Conservation (phyloP, 441 rosid genomes). For the Syzygium malaccense region DNA sequence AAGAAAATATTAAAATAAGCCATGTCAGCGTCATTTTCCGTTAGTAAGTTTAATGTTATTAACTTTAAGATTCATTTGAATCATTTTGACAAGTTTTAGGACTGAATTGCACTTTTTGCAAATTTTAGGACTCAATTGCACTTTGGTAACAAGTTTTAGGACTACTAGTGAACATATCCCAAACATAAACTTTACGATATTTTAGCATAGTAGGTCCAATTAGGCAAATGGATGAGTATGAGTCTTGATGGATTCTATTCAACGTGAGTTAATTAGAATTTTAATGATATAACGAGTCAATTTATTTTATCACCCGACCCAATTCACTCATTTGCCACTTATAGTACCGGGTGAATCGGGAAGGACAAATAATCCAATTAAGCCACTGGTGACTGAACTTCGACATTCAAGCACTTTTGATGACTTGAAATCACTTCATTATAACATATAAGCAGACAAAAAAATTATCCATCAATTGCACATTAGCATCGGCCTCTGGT, state of each 20-base stretch:
- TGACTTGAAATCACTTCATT: not conserved
- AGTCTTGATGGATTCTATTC: not conserved
- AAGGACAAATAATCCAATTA: not conserved
- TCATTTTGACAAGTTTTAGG: no score
- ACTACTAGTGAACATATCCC: not conserved
- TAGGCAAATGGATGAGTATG: not conserved
- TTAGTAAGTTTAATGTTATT: no score
- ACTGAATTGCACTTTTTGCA: no score
- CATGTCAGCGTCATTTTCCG: no score
- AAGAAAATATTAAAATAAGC: no score
- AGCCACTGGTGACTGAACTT: not conserved
- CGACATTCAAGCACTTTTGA: not conserved
- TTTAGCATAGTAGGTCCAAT: not conserved
- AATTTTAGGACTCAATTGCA: no score
- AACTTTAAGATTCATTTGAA: no score
- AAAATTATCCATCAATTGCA: not conserved
- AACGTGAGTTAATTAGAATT: not conserved
- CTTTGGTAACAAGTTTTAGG: no score
- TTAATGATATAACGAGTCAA: not conserved
- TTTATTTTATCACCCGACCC: rapidly evolving
- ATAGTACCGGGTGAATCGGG: not conserved
- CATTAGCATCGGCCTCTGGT: not conserved
- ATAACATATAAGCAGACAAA: not conserved
- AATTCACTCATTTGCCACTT: not conserved
- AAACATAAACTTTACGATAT: not conserved